A percentile compares a stretch with the other conserved stretches of the same genome.
Conservation (phyloP, 2,329 filamentous ascomycete species). For the Arthroderma sp. region DNA sequence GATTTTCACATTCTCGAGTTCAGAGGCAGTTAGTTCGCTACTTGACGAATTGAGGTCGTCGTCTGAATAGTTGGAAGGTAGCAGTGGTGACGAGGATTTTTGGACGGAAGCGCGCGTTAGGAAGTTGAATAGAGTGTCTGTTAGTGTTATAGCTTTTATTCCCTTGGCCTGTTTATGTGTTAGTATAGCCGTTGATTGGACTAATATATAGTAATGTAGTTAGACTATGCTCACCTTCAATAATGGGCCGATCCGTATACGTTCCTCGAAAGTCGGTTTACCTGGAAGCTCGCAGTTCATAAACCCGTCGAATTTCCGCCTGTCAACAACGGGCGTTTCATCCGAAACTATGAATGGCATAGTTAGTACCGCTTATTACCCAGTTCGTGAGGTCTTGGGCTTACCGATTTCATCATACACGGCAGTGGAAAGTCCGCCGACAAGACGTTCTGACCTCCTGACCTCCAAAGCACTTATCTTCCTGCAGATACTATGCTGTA, state of each 20-base stretch:
- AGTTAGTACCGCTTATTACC: neutral
- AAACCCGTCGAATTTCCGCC: conserved; percentile 26
- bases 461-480: conserved; percentile 31
- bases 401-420: conserved; percentile 27
- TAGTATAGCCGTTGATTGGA: no score
- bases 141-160: conserved; percentile 21
- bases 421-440: conserved; percentile 23
- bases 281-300: conserved; percentile 28
- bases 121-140: conserved; percentile 24
- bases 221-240: conserved; percentile 19
- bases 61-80: neutral
- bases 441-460: conserved; percentile 27
- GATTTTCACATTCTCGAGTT: conserved; percentile 23
- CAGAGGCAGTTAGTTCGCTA: conserved; percentile 22
- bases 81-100: neutral
- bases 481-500: conserved; percentile 28
- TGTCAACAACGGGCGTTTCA: conserved; percentile 18
- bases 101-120: conserved; percentile 14
- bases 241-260: conserved; percentile 25
- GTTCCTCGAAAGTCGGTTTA: conserved; percentile 24
- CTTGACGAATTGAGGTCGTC: conserved; percentile 11
- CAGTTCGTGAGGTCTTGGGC: conserved; percentile 5
- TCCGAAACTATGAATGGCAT: conserved; percentile 18
- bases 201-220: neutral
- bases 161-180: conserved; percentile 20